Evolutionary conservation across 2,329 filamentous ascomycete species (phyloP), one percentile per base, ranked within the genome.

Genomic region (Hypoxylon sp.): DNA sequence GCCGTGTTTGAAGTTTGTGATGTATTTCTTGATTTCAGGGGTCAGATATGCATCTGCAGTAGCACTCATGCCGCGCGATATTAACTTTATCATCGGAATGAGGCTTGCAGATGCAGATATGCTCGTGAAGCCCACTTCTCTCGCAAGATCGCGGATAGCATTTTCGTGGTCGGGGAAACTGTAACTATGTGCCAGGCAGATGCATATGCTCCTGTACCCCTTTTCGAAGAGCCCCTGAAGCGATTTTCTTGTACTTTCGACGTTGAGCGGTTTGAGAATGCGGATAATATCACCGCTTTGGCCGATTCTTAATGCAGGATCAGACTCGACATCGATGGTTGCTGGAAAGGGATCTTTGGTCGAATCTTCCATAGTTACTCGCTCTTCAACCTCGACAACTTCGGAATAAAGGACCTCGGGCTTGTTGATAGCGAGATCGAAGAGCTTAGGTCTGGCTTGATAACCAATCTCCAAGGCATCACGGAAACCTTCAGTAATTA

Each of bases 161-260:
- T 86, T 84, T 74, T 92, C 90, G 68, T 92, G 90, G 33, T 87
- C 83, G 3, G 88, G 89, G 73, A 87, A 92, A 1, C 88, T 91
- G 74, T 94, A 94, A 9, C 90, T 90, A 74, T 94, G 92, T 83
- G 55, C 59, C 10, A 71, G 33, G n/a, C 57, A 64, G 14, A 67
- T 68, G 26, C 52, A 56, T 48, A 70, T 33, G 14, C 60, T 65
- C 29, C 51, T 50, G 9, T 67, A 71, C 3, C 66, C 68, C 52
- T 54, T 59, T 42, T 54, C 42, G 17, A 58, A 59, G 5, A 71
- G 52, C 10, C 39, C 55, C 29, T 64, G 52, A 3, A 71, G 63
- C 22, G 53, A 59, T 22, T 56, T 54, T 14, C 51, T 56, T 2
- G 63, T 64, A 11, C 50, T 51, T n/a, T 58, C 59, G 13, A 59